These are phyloP conservation scores for Euphorbia lathyris DNA, from an alignment of 345 rosid species.

Conservation along the genomic window DNA sequence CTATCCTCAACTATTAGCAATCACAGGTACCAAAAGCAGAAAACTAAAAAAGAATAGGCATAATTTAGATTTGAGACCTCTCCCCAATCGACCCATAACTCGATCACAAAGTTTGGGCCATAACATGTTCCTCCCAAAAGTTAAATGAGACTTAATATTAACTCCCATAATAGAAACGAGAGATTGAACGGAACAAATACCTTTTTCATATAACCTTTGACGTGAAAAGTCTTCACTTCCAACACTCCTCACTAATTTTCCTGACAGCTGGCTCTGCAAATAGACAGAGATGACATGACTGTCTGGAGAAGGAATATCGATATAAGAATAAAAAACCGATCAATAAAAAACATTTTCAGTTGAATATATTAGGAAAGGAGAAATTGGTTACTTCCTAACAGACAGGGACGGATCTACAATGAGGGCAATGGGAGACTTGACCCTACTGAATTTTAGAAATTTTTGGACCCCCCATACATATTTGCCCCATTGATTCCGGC, in stretches of 20 bases:
- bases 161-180: not conserved
- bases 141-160: not conserved
- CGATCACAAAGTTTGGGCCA: too few species aligned
- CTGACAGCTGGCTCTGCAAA: conserved; percentile 20
- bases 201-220: conserved; percentile 27
- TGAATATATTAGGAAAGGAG: not conserved
- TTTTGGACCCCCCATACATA: too few species aligned
- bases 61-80: too few species aligned
- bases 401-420: too few species aligned
- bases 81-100: too few species aligned
- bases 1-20: too few species aligned
- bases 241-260: conserved; percentile 16
- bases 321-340: not conserved
- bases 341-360: not conserved
- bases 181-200: conserved; percentile 5
- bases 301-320: not conserved
- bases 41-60: too few species aligned
- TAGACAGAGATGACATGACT: not conserved
- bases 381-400: too few species aligned
- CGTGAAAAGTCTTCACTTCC: conserved; percentile 23
- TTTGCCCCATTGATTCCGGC: too few species aligned
- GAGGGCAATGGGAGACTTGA: too few species aligned
- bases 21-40: too few species aligned
- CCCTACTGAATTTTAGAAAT: too few species aligned
- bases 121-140: not conserved